A percentile compares a stretch with the other conserved stretches of the same genome.
phyloP scores from a whole-genome alignment of 1,284 basidiomycete species.

The Marasmius tenuissimus region DNA sequence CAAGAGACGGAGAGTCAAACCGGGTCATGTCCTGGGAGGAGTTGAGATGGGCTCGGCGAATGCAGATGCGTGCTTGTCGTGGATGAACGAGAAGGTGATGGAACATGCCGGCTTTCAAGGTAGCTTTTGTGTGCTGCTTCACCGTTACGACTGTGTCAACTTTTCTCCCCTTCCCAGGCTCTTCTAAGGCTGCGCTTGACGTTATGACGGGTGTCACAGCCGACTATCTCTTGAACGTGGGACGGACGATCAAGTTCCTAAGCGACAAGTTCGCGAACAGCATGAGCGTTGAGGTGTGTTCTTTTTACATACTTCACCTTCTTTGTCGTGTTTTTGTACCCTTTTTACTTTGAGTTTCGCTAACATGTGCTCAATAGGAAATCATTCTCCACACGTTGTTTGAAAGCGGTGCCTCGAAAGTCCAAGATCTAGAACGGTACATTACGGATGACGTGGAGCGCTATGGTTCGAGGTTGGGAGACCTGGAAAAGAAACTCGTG shows the following conservation, averaged over 20 bases:
- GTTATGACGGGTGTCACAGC: constrained; percentile 79
- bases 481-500: constrained; percentile 85
- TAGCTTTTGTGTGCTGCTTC: constrained; percentile 23
- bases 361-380: constrained; percentile 53
- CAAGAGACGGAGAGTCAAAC: constrained; percentile 13
- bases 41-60: constrained; percentile 54
- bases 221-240: constrained; percentile 86
- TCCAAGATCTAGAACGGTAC: constrained; percentile 82
- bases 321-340: constrained; percentile 19
- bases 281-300: constrained; percentile 78
- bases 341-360: constrained; percentile 7
- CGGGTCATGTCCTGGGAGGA: constrained; percentile 20
- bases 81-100: constrained; percentile 73
- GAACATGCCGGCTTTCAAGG: constrained; percentile 92
- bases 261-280: constrained; percentile 77
- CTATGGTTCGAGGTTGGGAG: constrained; percentile 74
- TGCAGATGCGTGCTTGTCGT: constrained; percentile 61
- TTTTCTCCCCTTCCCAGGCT: constrained; percentile 37
- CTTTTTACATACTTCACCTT: too few relatives aligned
- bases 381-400: constrained; percentile 89
- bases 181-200: constrained; percentile 72
- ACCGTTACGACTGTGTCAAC: constrained; percentile 7
- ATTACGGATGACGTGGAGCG: constrained; percentile 88
- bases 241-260: constrained; percentile 81
- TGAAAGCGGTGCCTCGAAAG: constrained; percentile 78